Evolutionary conservation across 495 filamentous ascomycete species (phyloP).

Genomic region (Lasiosphaeria ovina): DNA sequence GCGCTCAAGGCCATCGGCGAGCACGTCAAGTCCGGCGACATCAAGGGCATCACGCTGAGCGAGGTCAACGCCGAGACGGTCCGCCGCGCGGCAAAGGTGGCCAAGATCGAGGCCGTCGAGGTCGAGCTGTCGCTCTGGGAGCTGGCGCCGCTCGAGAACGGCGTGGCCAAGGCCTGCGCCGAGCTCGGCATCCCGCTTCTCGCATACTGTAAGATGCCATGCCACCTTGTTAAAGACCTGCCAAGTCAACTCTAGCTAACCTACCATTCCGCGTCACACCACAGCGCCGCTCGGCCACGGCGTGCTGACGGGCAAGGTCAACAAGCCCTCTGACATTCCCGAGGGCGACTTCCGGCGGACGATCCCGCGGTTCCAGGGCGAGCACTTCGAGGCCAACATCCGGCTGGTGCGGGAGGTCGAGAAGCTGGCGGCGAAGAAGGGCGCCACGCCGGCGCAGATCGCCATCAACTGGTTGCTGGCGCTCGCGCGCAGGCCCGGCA

Average conservation of each 20-base stretch:
- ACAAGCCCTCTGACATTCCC: constrained; percentile 60
- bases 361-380: constrained; percentile 66
- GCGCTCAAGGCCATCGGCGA: constrained; percentile 55
- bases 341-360: constrained; percentile 53
- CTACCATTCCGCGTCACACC: no score
- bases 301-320: constrained; percentile 61
- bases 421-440: constrained; percentile 44
- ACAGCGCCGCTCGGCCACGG: constrained; percentile 25
- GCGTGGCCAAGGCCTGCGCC: constrained; percentile 66
- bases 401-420: constrained; percentile 66
- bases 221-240: no score
- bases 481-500: constrained; percentile 49
- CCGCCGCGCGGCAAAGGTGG: constrained; percentile 63
- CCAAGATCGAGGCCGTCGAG: constrained; percentile 73
- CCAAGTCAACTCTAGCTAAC: no score
- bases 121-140: constrained; percentile 76
- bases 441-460: constrained; percentile 69
- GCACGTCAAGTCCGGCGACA: constrained; percentile 69
- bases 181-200: constrained; percentile 71
- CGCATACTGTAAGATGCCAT: constrained; percentile 57
- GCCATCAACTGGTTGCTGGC: constrained; percentile 69
- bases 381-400: constrained; percentile 71
- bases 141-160: constrained; percentile 68
- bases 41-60: constrained; percentile 71
- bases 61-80: constrained; percentile 76